Evolutionary conservation across 2,329 filamentous ascomycete species (phyloP).

Genomic region (Aaosphaeria arxii): DNA sequence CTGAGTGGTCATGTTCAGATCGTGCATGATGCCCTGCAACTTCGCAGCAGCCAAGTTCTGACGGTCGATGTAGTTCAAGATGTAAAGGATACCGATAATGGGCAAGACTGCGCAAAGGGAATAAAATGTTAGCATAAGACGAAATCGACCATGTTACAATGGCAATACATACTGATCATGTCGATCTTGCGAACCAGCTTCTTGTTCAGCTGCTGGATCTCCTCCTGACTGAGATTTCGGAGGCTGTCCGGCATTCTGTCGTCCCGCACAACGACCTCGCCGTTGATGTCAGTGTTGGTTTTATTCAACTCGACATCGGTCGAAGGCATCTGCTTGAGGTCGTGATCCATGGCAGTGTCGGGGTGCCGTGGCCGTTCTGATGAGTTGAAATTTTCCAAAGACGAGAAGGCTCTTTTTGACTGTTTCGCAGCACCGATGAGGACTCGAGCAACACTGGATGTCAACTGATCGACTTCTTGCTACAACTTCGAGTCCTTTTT

Average conservation of each 20-base stretch:
- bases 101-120: conserved; percentile 3
- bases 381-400: too few species aligned
- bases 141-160: neutral
- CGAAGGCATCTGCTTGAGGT: neutral
- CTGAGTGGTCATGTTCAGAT: conserved; percentile 16
- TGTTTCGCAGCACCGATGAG: too few species aligned
- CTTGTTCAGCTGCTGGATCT: conserved; percentile 11
- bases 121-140: neutral
- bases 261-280: neutral
- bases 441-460: too few species aligned
- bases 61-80: conserved; percentile 15
- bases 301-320: neutral
- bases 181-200: conserved; percentile 17
- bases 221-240: conserved; percentile 12
- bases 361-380: too few species aligned
- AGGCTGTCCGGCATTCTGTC: conserved; percentile 13
- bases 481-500: too few species aligned
- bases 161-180: conserved; percentile 2
- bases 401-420: too few species aligned
- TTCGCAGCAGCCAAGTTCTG: conserved; percentile 17
- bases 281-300: too few species aligned
- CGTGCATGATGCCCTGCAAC: conserved; percentile 17
- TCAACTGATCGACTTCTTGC: too few species aligned
- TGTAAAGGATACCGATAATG: conserved; percentile 17
- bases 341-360: too few species aligned